Conservation (phyloP, 306 rosid genomes). For the Ceratonia siliqua region DNA sequence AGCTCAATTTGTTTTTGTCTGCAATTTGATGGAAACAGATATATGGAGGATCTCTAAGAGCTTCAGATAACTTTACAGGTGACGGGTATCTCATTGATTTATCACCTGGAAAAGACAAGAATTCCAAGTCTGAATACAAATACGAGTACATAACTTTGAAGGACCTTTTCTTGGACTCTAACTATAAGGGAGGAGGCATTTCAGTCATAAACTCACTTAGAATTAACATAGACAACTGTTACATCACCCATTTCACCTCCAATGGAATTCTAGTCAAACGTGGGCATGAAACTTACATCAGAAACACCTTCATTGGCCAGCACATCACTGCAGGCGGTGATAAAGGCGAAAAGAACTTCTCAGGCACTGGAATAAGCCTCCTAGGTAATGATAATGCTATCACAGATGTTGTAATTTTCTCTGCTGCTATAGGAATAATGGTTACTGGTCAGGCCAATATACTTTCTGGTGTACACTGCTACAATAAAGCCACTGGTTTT, state of each 20-base stretch:
- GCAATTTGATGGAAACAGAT: conserved; percentile 52
- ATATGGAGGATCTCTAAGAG: conserved; percentile 81
- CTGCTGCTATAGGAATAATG: conserved; percentile 68
- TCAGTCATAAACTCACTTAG: conserved; percentile 71
- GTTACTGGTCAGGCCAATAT: conserved; percentile 73
- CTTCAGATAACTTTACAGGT: conserved; percentile 64
- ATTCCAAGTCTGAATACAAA: conserved; percentile 54
- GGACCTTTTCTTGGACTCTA: conserved; percentile 74
- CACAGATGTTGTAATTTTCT: conserved; percentile 87
- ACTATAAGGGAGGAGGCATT: conserved; percentile 82
- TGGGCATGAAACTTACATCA: conserved; percentile 84
- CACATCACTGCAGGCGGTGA: conserved; percentile 81
- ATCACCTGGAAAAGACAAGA: conserved; percentile 36
- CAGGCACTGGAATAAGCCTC: conserved; percentile 78
- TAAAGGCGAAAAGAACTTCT: conserved; percentile 54
- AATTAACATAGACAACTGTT: conserved; percentile 76
- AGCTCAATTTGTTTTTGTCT: not conserved
- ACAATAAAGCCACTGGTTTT: conserved; percentile 80
- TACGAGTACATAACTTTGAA: conserved; percentile 75
- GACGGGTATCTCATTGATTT: conserved; percentile 67
- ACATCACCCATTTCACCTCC: conserved; percentile 79
- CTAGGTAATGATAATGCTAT: conserved; percentile 81
- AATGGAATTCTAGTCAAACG: conserved; percentile 62
- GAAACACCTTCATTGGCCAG: conserved; percentile 81
- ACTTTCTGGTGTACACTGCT: conserved; percentile 77